These are phyloP conservation scores for Aspergillus sp. DNA, from an alignment of 2,329 filamentous ascomycete genomes.

Conservation along the genomic window DNA sequence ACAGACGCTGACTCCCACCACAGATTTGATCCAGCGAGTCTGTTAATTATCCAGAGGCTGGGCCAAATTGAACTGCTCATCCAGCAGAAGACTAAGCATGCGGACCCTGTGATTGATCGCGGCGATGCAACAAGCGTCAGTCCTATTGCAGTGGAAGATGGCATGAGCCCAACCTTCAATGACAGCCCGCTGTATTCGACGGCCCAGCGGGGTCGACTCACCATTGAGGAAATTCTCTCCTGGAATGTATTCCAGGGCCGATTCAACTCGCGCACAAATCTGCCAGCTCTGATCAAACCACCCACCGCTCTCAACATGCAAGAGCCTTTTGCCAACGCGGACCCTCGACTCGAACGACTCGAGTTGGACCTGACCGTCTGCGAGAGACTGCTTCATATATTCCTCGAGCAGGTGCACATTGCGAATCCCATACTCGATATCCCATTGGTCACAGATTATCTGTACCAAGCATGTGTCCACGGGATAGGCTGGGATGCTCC, in stretches of 20 bases:
- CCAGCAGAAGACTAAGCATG: neutral
- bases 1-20: neutral
- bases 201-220: neutral
- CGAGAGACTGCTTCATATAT: neutral
- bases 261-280: neutral
- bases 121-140: neutral
- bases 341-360: neutral
- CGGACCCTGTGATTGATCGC: neutral
- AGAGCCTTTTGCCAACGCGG: neutral
- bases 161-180: neutral
- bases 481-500: neutral
- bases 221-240: neutral
- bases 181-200: neutral
- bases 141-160: neutral
- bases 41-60: conserved; percentile 3
- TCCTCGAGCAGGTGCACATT: conserved; percentile 6
- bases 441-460: neutral
- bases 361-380: neutral
- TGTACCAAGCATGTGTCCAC: neutral
- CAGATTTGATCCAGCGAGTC: neutral
- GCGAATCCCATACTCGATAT: conserved; percentile 7
- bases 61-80: neutral
- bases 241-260: neutral
- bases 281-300: neutral
- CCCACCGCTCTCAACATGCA: neutral